These are phyloP conservation scores for Lachancea mirantina DNA, from an alignment of 805 yeast genomes.

Conservation along the genomic window DNA sequence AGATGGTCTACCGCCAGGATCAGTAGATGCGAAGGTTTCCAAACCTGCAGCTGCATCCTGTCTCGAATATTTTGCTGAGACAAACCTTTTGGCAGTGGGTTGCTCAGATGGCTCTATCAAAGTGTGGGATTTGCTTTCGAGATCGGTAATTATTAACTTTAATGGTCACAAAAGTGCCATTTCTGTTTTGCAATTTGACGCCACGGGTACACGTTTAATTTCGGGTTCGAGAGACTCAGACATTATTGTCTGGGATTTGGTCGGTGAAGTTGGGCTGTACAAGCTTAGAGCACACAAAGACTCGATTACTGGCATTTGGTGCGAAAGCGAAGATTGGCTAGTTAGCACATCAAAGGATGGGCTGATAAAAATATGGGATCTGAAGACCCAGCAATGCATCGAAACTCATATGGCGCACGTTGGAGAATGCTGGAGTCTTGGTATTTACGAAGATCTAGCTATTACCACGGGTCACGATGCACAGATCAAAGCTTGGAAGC, in stretches of 20 bases:
- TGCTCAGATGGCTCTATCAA: conserved; percentile 83
- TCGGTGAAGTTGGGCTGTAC: conserved; percentile 82
- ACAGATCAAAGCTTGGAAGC: conserved; percentile 75
- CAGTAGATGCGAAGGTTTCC: conserved; percentile 55
- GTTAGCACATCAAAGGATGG: conserved; percentile 85
- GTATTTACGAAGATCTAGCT: conserved; percentile 39
- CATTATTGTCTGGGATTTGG: conserved; percentile 90
- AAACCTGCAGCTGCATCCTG: conserved; percentile 56
- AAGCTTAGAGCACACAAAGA: conserved; percentile 86
- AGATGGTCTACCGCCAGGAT: conserved; percentile 67
- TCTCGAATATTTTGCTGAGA: conserved; percentile 51
- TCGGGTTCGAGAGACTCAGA: conserved; percentile 85
- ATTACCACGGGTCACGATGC: conserved; percentile 76
- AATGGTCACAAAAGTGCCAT: conserved; percentile 87
- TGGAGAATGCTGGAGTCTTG: conserved; percentile 89
- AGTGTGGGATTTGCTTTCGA: conserved; percentile 84
- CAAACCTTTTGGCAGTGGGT: conserved; percentile 80
- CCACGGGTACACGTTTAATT: conserved; percentile 72
- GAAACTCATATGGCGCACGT: conserved; percentile 93
- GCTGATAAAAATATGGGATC: conserved; percentile 85
- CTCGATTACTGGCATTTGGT: conserved; percentile 69
- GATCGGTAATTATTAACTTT: conserved; percentile 69
- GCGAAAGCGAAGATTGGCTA: conserved; percentile 65
- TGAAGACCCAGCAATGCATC: conserved; percentile 78
- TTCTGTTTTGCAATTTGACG: conserved; percentile 63